Conservation (phyloP, 257 asterid species). For the Salvia rosmarinus region DNA sequence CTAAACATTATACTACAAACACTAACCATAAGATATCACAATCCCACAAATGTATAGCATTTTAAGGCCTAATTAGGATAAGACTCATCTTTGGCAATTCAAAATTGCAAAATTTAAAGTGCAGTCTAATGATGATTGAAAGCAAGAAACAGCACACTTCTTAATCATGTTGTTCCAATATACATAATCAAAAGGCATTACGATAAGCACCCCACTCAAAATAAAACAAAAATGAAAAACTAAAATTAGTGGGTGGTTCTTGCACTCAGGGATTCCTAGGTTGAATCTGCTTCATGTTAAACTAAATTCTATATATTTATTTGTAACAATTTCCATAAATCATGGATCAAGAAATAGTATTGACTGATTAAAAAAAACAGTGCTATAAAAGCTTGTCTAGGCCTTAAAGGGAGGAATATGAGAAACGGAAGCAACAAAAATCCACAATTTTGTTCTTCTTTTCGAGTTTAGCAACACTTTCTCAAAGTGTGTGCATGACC, state of each 20-base stretch:
- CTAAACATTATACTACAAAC: neutral
- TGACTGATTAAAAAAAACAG: neutral
- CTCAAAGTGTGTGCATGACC: conserved; percentile 32
- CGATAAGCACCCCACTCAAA: conserved; percentile 14
- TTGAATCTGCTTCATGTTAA: conserved; percentile 27
- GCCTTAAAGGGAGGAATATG: conserved; percentile 1
- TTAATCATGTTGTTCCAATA: neutral
- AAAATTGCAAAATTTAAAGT: neutral
- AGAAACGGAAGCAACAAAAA: conserved; percentile 6
- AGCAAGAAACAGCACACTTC: neutral
- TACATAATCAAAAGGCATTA: neutral
- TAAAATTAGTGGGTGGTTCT: neutral
- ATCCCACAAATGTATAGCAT: neutral
- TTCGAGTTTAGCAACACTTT: conserved; percentile 29
- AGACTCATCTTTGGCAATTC: neutral
- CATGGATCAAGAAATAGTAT: conserved; percentile 32
- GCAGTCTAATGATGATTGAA: conserved; percentile 15
- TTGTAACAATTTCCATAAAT: conserved; percentile 30
- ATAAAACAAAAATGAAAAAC: neutral
- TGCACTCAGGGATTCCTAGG: conserved; percentile 34
- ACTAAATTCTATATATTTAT: neutral
- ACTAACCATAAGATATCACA: neutral
- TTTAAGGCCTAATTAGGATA: neutral
- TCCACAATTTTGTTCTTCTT: conserved; percentile 22
- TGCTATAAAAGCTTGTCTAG: neutral